Evolutionary conservation across 352 stramenopile species (phyloP), one percentile per base, ranked within the genome.

Genomic region (Nothophytophthora sp.): DNA sequence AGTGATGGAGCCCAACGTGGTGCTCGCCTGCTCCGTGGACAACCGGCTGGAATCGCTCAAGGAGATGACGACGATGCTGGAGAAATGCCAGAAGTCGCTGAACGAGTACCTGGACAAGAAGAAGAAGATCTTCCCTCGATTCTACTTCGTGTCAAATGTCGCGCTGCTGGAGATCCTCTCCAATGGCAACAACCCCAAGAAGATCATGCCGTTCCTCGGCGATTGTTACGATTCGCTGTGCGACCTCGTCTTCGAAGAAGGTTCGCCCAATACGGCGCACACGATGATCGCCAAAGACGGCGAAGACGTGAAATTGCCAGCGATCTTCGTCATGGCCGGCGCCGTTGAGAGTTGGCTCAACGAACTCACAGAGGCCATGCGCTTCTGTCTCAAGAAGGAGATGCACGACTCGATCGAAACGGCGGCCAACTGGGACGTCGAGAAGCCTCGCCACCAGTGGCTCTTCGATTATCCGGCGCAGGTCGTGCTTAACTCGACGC

Each of bases 221-320:
- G 95, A 99, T 68, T 99, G 96, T 75, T 99, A 99, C 55, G 96
- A 99, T 67, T 97, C 96, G 12, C 68, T 99, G 4, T 96, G 77
- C 22, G 73, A 96, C 43, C 56, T 93, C 11, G 60, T 86, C 20
- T 96, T 94, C 22, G 80, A 93, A 22, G 83, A 94, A 18, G 76
- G 80, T 2, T 91, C 76, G 9, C 67, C 73, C 0, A 93, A 93
- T 38, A 91, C 80, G 0, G 83, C 86, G 0, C 78, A 91, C 35
- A 92, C 83, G 10, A 95, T 95, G 85, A 74, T 95, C 34, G 82
- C 85, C 0, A 95, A 95, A 32, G 86, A 94, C 20, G 67, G 74
- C 10, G 86, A 94, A 29, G 53, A 50, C 4, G 79, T 94, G 11
- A 63, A 55, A 1, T 44, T 95, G 6, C 82, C 81, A 0, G 86